Evolutionary conservation across 2,329 filamentous ascomycete species (phyloP).

Genomic region (Chaetomiaceae sp.): DNA sequence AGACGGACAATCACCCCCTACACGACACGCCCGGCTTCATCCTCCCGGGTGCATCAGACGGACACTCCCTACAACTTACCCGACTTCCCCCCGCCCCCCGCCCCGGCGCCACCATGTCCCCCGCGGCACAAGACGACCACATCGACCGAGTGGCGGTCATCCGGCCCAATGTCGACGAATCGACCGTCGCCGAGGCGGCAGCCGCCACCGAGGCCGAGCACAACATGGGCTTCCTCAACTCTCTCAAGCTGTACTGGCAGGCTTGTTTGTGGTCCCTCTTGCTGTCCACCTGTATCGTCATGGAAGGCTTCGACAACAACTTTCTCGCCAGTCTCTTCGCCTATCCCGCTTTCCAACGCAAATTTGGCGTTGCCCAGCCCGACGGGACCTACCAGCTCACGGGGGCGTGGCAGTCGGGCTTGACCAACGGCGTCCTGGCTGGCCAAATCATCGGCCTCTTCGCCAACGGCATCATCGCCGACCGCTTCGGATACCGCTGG

Average conservation of each 20-base stretch:
- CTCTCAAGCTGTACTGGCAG: slow-evolving; percentile 41
- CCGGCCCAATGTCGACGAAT: not conserved
- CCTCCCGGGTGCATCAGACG: too few species aligned
- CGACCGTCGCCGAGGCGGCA: slow-evolving; percentile 35
- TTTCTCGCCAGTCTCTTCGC: slow-evolving; percentile 47
- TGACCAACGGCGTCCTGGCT: slow-evolving; percentile 51
- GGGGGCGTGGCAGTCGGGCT: slow-evolving; percentile 53
- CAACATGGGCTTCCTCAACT: slow-evolving; percentile 38
- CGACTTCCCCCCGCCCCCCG: too few species aligned
- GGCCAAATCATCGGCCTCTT: slow-evolving; percentile 52
- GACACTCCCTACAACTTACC: too few species aligned
- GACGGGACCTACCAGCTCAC: slow-evolving; percentile 40
- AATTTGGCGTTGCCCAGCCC: slow-evolving; percentile 40
- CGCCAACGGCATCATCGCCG: slow-evolving; percentile 11
- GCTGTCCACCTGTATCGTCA: slow-evolving; percentile 43
- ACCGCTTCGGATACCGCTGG: slow-evolving; percentile 12
- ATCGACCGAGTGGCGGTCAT: not conserved
- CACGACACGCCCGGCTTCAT: too few species aligned
- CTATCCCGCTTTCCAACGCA: slow-evolving; percentile 41
- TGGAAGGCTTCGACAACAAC: slow-evolving; percentile 50
- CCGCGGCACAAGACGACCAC: not conserved
- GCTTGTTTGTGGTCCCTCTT: slow-evolving; percentile 46
- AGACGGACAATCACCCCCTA: too few species aligned
- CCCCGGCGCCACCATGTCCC: not conserved
- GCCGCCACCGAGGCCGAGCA: slow-evolving; percentile 39